Percentiles rank a stretch among this genome's conserved stretches.
Conservation (phyloP, 768 basidiomycete genomes). For the Thelephora aurantiotincta region DNA sequence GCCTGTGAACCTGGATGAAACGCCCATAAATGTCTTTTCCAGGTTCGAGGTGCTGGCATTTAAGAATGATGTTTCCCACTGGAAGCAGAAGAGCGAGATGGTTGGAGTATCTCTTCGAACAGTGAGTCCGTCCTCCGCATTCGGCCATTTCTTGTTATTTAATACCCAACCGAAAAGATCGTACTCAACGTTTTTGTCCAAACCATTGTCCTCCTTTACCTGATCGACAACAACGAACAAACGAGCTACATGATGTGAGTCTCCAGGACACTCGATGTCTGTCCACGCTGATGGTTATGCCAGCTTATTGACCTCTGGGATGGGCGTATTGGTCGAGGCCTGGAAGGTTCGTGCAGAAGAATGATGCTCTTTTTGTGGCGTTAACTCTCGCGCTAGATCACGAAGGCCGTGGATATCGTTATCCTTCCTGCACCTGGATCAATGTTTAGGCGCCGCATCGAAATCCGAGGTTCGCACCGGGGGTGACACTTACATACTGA, state of each 20-base stretch:
- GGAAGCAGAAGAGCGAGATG: constrained; percentile 89
- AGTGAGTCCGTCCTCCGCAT: constrained; percentile 12
- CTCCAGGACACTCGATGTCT: background rate
- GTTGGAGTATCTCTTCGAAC: constrained; percentile 90
- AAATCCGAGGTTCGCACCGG: constrained; percentile 54
- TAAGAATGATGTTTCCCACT: constrained; percentile 89
- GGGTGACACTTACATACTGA: constrained; percentile 4
- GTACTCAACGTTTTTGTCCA: constrained; percentile 93
- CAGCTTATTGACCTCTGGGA: constrained; percentile 63
- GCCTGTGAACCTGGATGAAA: background rate
- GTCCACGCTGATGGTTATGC: background rate
- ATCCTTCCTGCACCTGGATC: constrained; percentile 52
- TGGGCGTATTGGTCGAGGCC: constrained; percentile 74
- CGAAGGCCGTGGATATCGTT: constrained; percentile 81
- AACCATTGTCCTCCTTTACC: constrained; percentile 77
- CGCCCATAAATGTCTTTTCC: constrained; percentile 3
- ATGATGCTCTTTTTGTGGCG: background rate
- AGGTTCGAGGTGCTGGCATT: constrained; percentile 96
- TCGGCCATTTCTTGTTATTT: constrained; percentile 7
- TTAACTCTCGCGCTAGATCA: constrained; percentile 34
- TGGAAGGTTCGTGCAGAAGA: constrained; percentile 58
- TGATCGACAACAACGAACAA: constrained; percentile 89
- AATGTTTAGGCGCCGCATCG: constrained; percentile 61
- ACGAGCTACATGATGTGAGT: constrained; percentile 86
- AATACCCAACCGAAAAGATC: constrained; percentile 28